Conservation (phyloP, 2,329 filamentous ascomycete genomes). For the Botrytis fabae region DNA sequence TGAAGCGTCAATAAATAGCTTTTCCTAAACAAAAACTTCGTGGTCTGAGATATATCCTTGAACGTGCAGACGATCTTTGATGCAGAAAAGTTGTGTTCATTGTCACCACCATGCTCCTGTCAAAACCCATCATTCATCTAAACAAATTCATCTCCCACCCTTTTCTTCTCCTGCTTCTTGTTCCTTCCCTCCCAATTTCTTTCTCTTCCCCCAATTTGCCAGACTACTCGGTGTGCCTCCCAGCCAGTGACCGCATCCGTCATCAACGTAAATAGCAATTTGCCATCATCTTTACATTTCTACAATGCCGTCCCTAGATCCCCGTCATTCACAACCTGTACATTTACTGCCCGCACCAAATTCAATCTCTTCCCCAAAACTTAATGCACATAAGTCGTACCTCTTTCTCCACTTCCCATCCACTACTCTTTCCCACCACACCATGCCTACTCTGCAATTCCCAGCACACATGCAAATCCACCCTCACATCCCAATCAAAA, state of each 20-base stretch:
- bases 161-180: not conserved
- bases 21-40: not conserved
- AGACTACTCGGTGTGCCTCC: not conserved
- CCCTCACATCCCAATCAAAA: not conserved
- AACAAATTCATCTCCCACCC: not conserved
- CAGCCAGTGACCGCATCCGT: not conserved
- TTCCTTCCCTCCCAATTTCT: not conserved
- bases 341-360: not conserved
- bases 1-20: not conserved
- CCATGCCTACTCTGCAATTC: not conserved
- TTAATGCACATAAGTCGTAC: slow-evolving; percentile 1
- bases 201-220: not conserved
- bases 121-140: not conserved
- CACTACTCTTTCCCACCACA: not conserved
- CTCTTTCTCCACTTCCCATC: not conserved
- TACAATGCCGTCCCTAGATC: not conserved
- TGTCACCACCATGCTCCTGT: not conserved
- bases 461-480: not conserved
- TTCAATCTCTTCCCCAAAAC: not conserved
- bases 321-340: not conserved
- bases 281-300: not conserved
- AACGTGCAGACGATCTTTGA: not conserved
- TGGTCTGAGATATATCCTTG: not conserved
- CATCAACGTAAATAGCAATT: not conserved
- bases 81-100: not conserved